Evolutionary conservation across 2,329 filamentous ascomycete genomes (phyloP).

Genomic region (Aspergillus floridensis): DNA sequence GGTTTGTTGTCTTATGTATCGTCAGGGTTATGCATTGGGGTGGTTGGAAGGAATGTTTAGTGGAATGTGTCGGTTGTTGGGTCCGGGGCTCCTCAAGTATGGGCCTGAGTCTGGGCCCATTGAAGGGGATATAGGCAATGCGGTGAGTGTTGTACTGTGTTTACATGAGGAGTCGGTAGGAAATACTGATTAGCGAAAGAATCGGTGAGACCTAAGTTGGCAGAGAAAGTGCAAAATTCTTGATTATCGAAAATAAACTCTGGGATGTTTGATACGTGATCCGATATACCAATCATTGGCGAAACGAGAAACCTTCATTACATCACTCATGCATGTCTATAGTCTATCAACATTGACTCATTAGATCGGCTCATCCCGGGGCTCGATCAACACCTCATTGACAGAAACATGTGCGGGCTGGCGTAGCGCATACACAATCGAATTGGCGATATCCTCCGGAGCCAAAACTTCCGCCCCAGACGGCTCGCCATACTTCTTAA

Average conservation of each 20-base stretch:
- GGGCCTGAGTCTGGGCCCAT: too few species aligned
- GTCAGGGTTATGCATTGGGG: neutral
- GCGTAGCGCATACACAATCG: constrained; percentile 71
- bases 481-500: constrained; percentile 76
- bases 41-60: neutral
- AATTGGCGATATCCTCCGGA: constrained; percentile 67
- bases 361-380: constrained; percentile 70
- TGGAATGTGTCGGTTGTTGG: too few species aligned
- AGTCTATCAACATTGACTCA: neutral
- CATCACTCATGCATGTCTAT: neutral
- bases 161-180: too few species aligned
- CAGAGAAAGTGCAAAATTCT: too few species aligned
- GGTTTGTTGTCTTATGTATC: neutral
- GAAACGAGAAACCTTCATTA: neutral
- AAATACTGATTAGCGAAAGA: too few species aligned
- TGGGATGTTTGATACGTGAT: too few species aligned
- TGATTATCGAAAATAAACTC: too few species aligned
- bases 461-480: constrained; percentile 73
- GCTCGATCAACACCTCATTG: constrained; percentile 78
- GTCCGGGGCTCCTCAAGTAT: too few species aligned
- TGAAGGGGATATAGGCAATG: too few species aligned
- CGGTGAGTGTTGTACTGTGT: too few species aligned
- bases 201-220: too few species aligned
- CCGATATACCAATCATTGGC: neutral
- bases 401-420: constrained; percentile 75